Evolutionary conservation across 2,329 filamentous ascomycete genomes (phyloP), one percentile per base, ranked within the genome.

Genomic region (Fusarium stilboides): DNA sequence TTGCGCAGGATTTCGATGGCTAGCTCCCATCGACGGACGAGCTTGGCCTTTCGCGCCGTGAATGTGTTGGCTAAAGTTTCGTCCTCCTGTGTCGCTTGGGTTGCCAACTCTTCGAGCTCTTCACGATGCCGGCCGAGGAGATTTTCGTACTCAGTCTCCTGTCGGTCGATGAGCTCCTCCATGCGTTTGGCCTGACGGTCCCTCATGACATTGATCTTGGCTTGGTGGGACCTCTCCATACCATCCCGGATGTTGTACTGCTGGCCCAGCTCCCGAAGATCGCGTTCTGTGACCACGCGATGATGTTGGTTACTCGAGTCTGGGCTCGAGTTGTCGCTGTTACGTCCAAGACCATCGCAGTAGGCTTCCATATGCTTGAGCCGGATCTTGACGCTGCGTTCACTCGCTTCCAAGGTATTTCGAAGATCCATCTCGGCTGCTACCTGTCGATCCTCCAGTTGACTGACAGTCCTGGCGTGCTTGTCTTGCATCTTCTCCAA

Each of bases 321-420:
- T 0, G 75, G 68, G 31, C 75, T 69, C 2, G 76, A 70, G 34
- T 72, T 77, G 3, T 76, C 80, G 33, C 81, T 49, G 13, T 39
- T 53, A n/a, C 53, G 80, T 6, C 85, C 86, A 2, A 87, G 77
- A 6, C 84, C 84, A 62, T 88, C 83, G 71, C 88, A 90, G 75
- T 91, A 91, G 8, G 87, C 88, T 70, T 91, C 88, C 88, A 91
- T 91, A 68, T 91, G 86, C 73, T 85, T 86, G n/a, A 91, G 79
- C 15, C 88, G 84, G 37, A 88, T 86, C 33, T 80, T 81, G 37
- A 90, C 83, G 68, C 85, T 88, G 60, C 82, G 81, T 73, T 89
- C 87, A 55, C 85, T 85, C 68, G 88, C 86, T 53, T 89, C 85
- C 17, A 90, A 77, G 0, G 81, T 82, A 6, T 80, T 75, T 13